Evolutionary conservation across 176 grass and related monocot species (phyloP), one percentile per base, ranked within the genome.

Genomic region (maize (Zea mays)): DNA sequence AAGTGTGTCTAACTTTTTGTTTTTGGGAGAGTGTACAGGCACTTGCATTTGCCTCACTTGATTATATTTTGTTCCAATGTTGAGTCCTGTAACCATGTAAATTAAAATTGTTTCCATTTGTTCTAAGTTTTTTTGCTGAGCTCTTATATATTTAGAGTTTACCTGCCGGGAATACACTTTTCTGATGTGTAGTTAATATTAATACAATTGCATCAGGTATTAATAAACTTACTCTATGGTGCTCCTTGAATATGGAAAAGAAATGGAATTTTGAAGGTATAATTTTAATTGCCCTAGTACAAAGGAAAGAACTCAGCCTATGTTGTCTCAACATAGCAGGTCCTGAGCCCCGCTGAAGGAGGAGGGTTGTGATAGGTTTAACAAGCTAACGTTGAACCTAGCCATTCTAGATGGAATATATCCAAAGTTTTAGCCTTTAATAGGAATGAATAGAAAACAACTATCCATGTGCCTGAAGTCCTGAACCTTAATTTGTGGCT

Each of bases 221-320:
- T 58, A 83, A 69, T 69, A 59, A 61, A 83, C 60, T 65, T 38
- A 55, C 56, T 64, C 57, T 38, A 85, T 57, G 16, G 3, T 85
- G 81, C 63, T 76, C 52, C 64, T 72, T 79, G 59, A 69, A 85
- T 73, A 40, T 58, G 48, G 59, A 65, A 85, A 84, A 65, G 15
- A 33, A 72, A 58, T 73, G 48, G 64, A 78, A 72, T 71, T 76
- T 77, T 78, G 79, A 82, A 82, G 73, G 57, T 70, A 56, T 76
- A 76, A 17, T 50, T 75, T 37, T 45, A 69, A 62, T 19, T 71
- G 38, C 43, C 47, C 37, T 78, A 78, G 42, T 72, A 35, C 37
- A 14, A 14, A 73, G 78, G 40, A 33, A 76, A 73, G 13, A 45
- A 27, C 27, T 27, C 27, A 27, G 27, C 27, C 27, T 27, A 27